These are phyloP conservation scores for Suillus cothurnatus DNA, from an alignment of 768 basidiomycete species.

Conservation along the genomic window DNA sequence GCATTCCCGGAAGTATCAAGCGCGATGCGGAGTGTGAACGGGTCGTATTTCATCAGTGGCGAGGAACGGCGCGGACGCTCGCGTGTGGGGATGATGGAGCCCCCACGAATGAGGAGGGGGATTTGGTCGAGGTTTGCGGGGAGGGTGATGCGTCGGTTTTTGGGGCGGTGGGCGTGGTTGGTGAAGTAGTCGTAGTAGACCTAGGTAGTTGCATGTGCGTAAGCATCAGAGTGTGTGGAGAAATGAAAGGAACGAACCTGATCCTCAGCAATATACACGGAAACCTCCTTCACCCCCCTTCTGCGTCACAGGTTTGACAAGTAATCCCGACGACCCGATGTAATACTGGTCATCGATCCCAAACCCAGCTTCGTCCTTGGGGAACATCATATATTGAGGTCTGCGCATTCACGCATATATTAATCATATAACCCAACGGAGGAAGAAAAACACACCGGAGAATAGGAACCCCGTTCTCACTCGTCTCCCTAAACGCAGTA, in stretches of 20 bases:
- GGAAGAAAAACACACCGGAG: constrained; percentile 59
- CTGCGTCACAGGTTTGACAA: constrained; percentile 88
- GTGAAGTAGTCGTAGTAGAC: constrained; percentile 75
- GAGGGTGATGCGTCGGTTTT: constrained; percentile 67
- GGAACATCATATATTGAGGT: constrained; percentile 96
- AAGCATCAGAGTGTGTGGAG: neutral
- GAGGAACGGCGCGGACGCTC: constrained; percentile 87
- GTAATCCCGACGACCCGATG: constrained; percentile 82
- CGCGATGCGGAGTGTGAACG: constrained; percentile 43
- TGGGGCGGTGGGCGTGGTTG: neutral
- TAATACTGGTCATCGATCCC: constrained; percentile 94
- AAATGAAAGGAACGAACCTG: constrained; percentile 49
- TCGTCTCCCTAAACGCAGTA: constrained; percentile 92
- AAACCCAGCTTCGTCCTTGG: constrained; percentile 84
- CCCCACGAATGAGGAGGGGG: constrained; percentile 83
- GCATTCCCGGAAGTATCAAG: constrained; percentile 63
- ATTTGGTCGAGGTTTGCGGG: constrained; percentile 77
- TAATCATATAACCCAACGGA: neutral
- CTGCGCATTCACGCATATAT: constrained; percentile 40
- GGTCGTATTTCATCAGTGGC: constrained; percentile 27
- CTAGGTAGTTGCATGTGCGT: constrained; percentile 34
- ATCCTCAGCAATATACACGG: constrained; percentile 86
- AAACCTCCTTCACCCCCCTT: constrained; percentile 69
- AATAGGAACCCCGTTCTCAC: constrained; percentile 78
- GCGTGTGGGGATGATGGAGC: constrained; percentile 85